phyloP scores from a whole-genome alignment of 1,284 basidiomycete species.

The Vanrija humicola region DNA sequence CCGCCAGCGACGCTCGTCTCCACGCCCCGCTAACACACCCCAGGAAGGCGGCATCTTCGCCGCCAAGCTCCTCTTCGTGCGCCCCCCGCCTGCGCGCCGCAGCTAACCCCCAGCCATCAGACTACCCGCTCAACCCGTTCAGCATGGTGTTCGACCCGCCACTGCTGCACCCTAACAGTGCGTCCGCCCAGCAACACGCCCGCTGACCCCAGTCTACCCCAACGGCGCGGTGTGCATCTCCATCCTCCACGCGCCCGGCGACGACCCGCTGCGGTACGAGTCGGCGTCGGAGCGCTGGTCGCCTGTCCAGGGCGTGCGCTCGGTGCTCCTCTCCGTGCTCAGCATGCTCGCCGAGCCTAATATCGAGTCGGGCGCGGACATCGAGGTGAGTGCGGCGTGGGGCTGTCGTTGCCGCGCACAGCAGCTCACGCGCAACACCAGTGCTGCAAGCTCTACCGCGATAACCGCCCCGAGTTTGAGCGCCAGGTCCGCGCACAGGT shows the following conservation, averaged over 20 bases:
- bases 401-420: background rate
- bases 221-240: slow-evolving; percentile 98
- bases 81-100: slow-evolving; percentile 43
- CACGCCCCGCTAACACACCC: background rate
- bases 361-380: slow-evolving; percentile 94
- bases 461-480: slow-evolving; percentile 62
- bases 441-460: slow-evolving; percentile 90
- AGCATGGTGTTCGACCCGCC: slow-evolving; percentile 99
- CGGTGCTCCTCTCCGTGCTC: slow-evolving; percentile 90
- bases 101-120: slow-evolving; percentile 60
- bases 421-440: slow-evolving; percentile 8
- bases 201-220: slow-evolving; percentile 62
- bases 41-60: slow-evolving; percentile 95
- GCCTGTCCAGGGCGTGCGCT: slow-evolving; percentile 82
- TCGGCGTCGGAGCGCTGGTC: slow-evolving; percentile 96
- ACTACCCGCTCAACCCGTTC: slow-evolving; percentile 93
- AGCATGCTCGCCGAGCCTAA: slow-evolving; percentile 99
- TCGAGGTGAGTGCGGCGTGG: slow-evolving; percentile 58
- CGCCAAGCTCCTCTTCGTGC: slow-evolving; percentile 85
- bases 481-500: slow-evolving; percentile 52
- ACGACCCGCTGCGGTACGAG: slow-evolving; percentile 70
- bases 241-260: slow-evolving; percentile 94
- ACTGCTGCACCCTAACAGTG: slow-evolving; percentile 95
- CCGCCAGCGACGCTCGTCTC: background rate
- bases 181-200: slow-evolving; percentile 40